Evolutionary conservation across 352 stramenopile genomes (phyloP).

Genomic region (Phytophthora uliginosa): DNA sequence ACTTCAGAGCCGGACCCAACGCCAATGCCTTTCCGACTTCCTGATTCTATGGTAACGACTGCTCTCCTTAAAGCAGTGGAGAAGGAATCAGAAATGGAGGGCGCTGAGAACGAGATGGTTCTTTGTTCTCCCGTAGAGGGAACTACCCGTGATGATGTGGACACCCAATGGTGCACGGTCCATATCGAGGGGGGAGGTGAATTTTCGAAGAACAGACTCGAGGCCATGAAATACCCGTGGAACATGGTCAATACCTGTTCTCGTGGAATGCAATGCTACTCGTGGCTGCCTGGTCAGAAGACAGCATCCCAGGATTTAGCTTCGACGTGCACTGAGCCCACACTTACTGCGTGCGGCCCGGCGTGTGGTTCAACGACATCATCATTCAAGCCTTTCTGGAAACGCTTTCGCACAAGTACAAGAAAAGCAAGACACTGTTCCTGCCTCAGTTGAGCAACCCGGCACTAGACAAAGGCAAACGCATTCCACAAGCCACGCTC

Average conservation of each 20-base stretch:
- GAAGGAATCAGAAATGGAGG: not conserved
- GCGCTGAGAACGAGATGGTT: not conserved
- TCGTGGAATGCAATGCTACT: not conserved
- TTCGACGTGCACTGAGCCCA: too few species aligned
- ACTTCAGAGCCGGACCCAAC: not conserved
- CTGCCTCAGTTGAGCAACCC: too few species aligned
- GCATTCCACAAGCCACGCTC: not conserved
- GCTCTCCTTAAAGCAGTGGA: not conserved
- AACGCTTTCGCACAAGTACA: not conserved
- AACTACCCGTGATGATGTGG: not conserved
- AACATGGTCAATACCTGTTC: not conserved
- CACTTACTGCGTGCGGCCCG: too few species aligned
- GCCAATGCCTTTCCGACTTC: not conserved
- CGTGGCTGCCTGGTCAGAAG: not conserved
- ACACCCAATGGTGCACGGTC: not conserved
- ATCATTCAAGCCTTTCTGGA: slow-evolving; percentile 3
- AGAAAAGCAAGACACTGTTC: not conserved
- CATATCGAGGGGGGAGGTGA: not conserved
- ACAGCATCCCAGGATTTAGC: too few species aligned
- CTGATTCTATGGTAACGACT: not conserved
- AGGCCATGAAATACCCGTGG: not conserved
- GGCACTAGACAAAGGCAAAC: not conserved
- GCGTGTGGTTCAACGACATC: slow-evolving; percentile 1
- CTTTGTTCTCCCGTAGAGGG: not conserved
- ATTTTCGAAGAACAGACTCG: not conserved